Evolutionary conservation across 129 eudicot species (phyloP), one percentile per base, ranked within the genome.

Genomic region (Kitagawia praeruptora): DNA sequence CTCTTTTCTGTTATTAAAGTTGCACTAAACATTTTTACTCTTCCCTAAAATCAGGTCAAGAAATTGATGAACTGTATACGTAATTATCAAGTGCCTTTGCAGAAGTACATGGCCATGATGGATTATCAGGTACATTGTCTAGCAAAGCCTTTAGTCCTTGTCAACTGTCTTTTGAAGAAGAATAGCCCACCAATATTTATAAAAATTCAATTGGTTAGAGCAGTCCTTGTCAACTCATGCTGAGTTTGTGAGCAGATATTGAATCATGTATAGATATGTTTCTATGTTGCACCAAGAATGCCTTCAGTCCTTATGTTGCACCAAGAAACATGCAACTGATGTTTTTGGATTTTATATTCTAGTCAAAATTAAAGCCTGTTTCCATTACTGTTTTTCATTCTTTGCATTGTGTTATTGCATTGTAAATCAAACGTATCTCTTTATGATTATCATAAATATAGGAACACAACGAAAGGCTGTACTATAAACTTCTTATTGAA

Each of bases 101-200:
- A 96, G 77, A 87, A 86, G 70, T 96, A 96, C 86, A 94, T 92
- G 87, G 97, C 99, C 81, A 96, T 96, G 99, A 96, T 92, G 99
- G 99, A 96, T 87, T 97, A 92, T 87, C 99, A 96, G 97, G 99
- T 96, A 79, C 70, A 56, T 71, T 46, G 64, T 80, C 11, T 21
- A 51, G 49, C 70, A 38, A 53, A 16, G 70, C 80, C 44, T 66
- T 71, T 38, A 72, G 37, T 40, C 39, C 7, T 44, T 51, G 39
- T 21, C n/a, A 39, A n/a, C 23, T 73, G 66, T 54, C 23, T 23
- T 58, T n/a, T 31, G 41, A 45, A 18, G 5, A 8, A 41, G 39
- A 44, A 81, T 27, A 64, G 15, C 31, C 45, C 11, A 8, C 40
- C 0, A 42, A 75, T 28, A 38, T 45, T 13, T 34, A 23, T 48